A percentile compares a stretch with the other conserved stretches of the same genome.
These are phyloP conservation scores for Nakaseomyces kungkrabaensis DNA, from an alignment of 1,139 yeast genomes.

Conservation along the genomic window DNA sequence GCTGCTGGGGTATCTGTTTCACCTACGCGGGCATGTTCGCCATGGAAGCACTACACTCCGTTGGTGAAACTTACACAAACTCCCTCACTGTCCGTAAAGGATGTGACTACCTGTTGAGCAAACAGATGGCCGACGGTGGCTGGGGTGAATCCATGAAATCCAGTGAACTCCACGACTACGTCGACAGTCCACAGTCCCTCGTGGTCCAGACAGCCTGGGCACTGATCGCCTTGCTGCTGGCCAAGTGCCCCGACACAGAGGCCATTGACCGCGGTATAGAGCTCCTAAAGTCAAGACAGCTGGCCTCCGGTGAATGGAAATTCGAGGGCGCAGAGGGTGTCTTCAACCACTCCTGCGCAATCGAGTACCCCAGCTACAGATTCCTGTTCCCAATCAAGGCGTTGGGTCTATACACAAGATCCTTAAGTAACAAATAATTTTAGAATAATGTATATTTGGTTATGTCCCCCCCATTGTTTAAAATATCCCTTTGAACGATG, in stretches of 20 bases:
- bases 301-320: constrained; percentile 72
- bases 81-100: constrained; percentile 58
- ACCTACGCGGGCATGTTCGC: constrained; percentile 99
- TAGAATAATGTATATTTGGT: no score
- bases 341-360: constrained; percentile 88
- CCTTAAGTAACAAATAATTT: neutral
- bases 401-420: constrained; percentile 53
- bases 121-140: constrained; percentile 85
- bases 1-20: constrained; percentile 96
- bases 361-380: constrained; percentile 91
- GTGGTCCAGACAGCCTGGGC: constrained; percentile 96
- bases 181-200: constrained; percentile 51
- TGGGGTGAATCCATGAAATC: constrained; percentile 90
- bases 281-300: constrained; percentile 59
- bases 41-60: constrained; percentile 73
- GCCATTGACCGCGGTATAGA: constrained; percentile 57
- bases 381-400: constrained; percentile 90
- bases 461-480: no score
- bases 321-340: constrained; percentile 90
- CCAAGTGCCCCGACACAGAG: constrained; percentile 62
- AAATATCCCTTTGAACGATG: no score
- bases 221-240: constrained; percentile 67
- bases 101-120: constrained; percentile 69
- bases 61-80: constrained; percentile 53
- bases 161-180: constrained; percentile 69